Evolutionary conservation across 2,329 filamentous ascomycete species (phyloP).

Genomic region (Xylariaceae sp.): DNA sequence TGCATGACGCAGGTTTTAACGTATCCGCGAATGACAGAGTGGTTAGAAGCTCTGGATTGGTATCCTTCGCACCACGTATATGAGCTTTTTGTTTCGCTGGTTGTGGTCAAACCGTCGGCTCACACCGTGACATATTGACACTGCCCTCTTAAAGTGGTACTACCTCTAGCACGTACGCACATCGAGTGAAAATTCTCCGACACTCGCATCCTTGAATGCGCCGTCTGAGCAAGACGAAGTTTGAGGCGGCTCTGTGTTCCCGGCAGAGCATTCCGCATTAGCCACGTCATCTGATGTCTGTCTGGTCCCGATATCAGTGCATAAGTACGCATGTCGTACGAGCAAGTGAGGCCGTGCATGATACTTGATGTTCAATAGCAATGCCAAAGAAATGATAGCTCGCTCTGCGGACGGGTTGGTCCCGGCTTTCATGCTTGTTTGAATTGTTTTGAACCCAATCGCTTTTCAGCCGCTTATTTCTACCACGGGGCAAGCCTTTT

Average conservation of each 20-base stretch:
- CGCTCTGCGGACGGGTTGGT: background rate
- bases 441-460: background rate
- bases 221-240: constrained; percentile 13
- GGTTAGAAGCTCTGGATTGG: no score
- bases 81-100: background rate
- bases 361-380: background rate
- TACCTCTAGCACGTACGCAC: background rate
- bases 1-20: constrained; percentile 1
- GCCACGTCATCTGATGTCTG: constrained; percentile 31
- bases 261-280: constrained; percentile 9
- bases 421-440: background rate
- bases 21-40: background rate
- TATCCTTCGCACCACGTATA: background rate
- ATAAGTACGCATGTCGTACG: background rate
- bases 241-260: constrained; percentile 7
- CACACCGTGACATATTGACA: background rate
- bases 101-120: no score
- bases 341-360: background rate
- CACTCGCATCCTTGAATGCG: constrained; percentile 13
- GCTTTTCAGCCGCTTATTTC: background rate
- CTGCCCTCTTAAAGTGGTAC: background rate
- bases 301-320: constrained; percentile 6
- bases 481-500: background rate
- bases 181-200: constrained; percentile 15
- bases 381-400: background rate